Percentiles rank a stretch among this genome's conserved stretches.
Conservation (phyloP, 805 yeast genomes). For the Kuraishia piskuri region DNA sequence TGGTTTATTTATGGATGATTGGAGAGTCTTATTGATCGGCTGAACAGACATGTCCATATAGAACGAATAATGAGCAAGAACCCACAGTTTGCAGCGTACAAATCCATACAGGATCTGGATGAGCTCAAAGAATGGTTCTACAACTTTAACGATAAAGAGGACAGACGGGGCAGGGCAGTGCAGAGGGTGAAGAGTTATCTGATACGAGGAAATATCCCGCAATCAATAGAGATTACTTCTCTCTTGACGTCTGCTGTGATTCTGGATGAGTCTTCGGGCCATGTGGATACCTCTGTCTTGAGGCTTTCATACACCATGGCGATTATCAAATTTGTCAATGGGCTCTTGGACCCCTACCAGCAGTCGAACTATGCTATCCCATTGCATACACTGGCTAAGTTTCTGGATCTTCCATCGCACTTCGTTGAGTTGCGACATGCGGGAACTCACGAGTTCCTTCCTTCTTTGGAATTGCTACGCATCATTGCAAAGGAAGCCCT, state of each 20-base stretch:
- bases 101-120: conserved; percentile 32
- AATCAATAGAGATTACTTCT: conserved; percentile 61
- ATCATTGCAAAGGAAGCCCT: conserved; percentile 52
- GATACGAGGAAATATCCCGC: conserved; percentile 62
- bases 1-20: too few relatives aligned
- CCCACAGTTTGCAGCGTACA: conserved; percentile 26
- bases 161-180: conserved; percentile 32
- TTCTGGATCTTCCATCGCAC: conserved; percentile 59
- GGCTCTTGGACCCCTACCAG: conserved; percentile 80
- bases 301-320: conserved; percentile 64
- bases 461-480: conserved; percentile 62
- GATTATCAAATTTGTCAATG: conserved; percentile 81
- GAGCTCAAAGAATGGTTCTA: conserved; percentile 45
- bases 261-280: neutral
- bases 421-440: conserved; percentile 88
- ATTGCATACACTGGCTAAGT: conserved; percentile 62
- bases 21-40: neutral
- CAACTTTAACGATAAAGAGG: conserved; percentile 20
- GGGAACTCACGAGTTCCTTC: conserved; percentile 85
- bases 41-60: neutral
- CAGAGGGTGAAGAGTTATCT: conserved; percentile 42
- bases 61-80: conserved; percentile 7
- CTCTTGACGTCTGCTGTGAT: conserved; percentile 32
- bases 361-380: conserved; percentile 74
- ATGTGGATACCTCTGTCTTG: conserved; percentile 24